phyloP scores from a whole-genome alignment of 495 filamentous ascomycete species.

The Evernia prunastri region DNA sequence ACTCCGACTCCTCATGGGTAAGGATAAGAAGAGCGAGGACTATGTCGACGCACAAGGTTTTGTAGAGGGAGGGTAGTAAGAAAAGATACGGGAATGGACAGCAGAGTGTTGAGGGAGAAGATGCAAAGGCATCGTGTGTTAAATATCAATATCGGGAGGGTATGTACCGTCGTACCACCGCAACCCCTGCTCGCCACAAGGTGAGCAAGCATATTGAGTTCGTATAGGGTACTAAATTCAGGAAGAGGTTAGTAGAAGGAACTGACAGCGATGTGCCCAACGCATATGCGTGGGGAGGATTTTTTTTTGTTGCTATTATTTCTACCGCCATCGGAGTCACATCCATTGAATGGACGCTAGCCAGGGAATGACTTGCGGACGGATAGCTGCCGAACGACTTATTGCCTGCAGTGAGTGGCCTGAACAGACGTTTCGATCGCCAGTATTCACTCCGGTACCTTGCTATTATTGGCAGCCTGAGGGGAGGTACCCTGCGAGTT shows the following conservation, averaged over 20 bases:
- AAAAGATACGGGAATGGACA: neutral
- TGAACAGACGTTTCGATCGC: neutral
- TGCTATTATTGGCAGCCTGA: neutral
- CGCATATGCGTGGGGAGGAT: neutral
- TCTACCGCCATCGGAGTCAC: neutral
- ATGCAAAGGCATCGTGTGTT: neutral
- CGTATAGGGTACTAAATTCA: neutral
- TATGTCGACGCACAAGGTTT: neutral
- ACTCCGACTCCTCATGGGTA: neutral
- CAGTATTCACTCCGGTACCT: neutral
- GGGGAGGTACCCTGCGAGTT: neutral
- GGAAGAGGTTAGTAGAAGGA: neutral
- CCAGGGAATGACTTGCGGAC: neutral
- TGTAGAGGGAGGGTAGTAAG: neutral
- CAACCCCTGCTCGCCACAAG: neutral
- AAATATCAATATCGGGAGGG: neutral
- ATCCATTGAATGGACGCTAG: neutral
- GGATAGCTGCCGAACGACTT: neutral
- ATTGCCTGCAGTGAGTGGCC: neutral
- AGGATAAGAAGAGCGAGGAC: neutral
- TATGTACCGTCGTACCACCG: neutral
- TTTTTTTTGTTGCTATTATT: neutral
- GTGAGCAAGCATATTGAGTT: neutral
- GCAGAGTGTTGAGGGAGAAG: neutral
- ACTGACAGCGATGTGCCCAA: constrained; percentile 3